Base-by-base conservation (phyloP, 805 yeast genomes). In the Ogataea nakhonphanomensis region DNA sequence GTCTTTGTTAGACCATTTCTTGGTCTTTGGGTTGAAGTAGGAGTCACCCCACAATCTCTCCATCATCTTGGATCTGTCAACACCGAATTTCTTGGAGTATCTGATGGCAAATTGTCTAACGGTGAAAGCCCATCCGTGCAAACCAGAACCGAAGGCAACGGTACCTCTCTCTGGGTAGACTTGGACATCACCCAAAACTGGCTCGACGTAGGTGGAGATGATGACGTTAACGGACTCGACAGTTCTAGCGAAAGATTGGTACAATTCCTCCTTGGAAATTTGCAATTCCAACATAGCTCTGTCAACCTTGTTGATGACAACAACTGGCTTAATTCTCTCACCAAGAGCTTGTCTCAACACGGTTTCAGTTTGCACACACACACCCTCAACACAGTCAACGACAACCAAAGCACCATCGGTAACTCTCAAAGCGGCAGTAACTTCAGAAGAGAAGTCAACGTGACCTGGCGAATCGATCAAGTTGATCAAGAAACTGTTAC, bases 111-210 rank as follows among this genome's bases (percentile, higher is more conserved):
- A 91, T 80, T 91, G 98, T 76, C 99, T 88, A 69, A 91, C 84
- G 62, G 99, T 91, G 91, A 91, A 91, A 70, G 97, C 98, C 99
- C 99, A 91, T 75, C 99, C 99, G 83, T 91, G 99, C 69, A 91
- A 80, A 85, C 98, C 99, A 72, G 98, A 93, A 79, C 96, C 98
- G 75, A 91, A 91, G 61, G 99, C 99, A 67, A 91, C 96, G 72
- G 98, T 91, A 78, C 99, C 99, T 69, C 74, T 73, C 72, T 91
- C 95, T 74, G 99, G 99, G 95, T 84, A 91, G 55, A 91, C 98
- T 79, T 91, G 98, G 64, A 78, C 83, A 67, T 91, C 98, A 78
- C 99, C 99, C 54, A 91, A 73, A 51, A 78, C 71, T 73, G 78
- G 76, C 70, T 91, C 99, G 64, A 81, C 75, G 78, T 91, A 91